phyloP scores from a whole-genome alignment of 352 stramenopile species.

The Pythium dissotocum region DNA sequence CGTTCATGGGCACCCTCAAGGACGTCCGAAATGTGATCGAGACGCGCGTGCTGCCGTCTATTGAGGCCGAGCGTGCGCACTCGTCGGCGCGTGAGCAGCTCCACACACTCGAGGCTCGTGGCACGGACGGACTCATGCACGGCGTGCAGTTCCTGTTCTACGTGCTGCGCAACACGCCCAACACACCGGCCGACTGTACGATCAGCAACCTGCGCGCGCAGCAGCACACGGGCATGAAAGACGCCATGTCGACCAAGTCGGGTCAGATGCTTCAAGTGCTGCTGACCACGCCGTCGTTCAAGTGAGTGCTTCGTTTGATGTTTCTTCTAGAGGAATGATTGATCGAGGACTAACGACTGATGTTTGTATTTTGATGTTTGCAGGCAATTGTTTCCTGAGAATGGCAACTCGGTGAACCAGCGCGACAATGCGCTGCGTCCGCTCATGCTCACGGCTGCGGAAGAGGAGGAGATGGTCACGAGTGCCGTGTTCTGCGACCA shows the following conservation, averaged over 20 bases:
- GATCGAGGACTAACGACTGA: conserved; percentile 1
- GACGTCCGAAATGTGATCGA: conserved; percentile 84
- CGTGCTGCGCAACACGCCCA: conserved; percentile 80
- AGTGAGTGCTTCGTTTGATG: conserved; percentile 34
- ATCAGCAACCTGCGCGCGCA: conserved; percentile 83
- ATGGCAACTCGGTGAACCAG: conserved; percentile 33
- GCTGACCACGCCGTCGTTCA: conserved; percentile 81
- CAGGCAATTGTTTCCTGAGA: conserved; percentile 59
- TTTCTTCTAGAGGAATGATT: neutral
- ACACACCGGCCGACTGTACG: conserved; percentile 81
- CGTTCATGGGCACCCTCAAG: conserved; percentile 78
- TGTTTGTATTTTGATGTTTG: conserved; percentile 3
- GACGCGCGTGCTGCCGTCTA: conserved; percentile 68
- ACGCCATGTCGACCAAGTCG: conserved; percentile 84
- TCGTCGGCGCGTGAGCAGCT: conserved; percentile 82
- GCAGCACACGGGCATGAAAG: conserved; percentile 83
- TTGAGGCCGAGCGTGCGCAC: conserved; percentile 80
- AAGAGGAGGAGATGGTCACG: conserved; percentile 68
- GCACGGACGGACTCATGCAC: conserved; percentile 83
- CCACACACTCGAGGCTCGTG: conserved; percentile 72
- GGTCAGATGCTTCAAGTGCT: conserved; percentile 84
- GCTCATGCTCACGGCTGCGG: conserved; percentile 66
- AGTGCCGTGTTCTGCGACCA: conserved; percentile 77
- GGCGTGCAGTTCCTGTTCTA: conserved; percentile 89
- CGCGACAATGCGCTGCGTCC: conserved; percentile 41